phyloP scores from a whole-genome alignment of 225 moss, liverwort and hornwort genomes.

The Lunularia cruciata region DNA sequence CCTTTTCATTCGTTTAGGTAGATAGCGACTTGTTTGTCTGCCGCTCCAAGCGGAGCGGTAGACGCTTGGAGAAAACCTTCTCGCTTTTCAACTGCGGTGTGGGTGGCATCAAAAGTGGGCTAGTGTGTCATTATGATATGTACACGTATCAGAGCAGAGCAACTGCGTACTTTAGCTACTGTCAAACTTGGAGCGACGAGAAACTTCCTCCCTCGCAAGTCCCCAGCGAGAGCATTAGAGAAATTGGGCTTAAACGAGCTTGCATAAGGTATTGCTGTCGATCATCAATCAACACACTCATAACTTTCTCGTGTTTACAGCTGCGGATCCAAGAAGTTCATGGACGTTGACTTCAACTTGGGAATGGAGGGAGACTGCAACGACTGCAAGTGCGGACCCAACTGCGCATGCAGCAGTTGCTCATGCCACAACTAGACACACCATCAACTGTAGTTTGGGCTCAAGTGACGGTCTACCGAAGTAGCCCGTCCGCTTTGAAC shows the following conservation, averaged over 20 bases:
- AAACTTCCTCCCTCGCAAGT: background rate
- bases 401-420: slow-evolving; percentile 7
- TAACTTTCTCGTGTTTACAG: background rate
- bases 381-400: slow-evolving; percentile 20
- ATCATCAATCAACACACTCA: background rate
- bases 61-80: too few relatives aligned
- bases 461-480: too few relatives aligned
- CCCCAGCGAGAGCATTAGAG: background rate
- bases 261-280: background rate
- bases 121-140: too few relatives aligned
- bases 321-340: slow-evolving; percentile 18
- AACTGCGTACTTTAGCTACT: too few relatives aligned
- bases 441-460: background rate
- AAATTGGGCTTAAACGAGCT: background rate
- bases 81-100: too few relatives aligned
- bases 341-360: slow-evolving; percentile 6
- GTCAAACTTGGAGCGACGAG: background rate
- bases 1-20: too few relatives aligned
- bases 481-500: too few relatives aligned
- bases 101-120: too few relatives aligned
- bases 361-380: slow-evolving; percentile 24
- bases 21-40: too few relatives aligned
- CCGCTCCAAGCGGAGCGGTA: too few relatives aligned
- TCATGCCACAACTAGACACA: slow-evolving; percentile 8
- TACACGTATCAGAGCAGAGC: too few relatives aligned